Percentiles rank a stretch among this genome's conserved stretches.
Conservation (phyloP, 2,329 filamentous ascomycete genomes). For the Aureobasidium sp. region DNA sequence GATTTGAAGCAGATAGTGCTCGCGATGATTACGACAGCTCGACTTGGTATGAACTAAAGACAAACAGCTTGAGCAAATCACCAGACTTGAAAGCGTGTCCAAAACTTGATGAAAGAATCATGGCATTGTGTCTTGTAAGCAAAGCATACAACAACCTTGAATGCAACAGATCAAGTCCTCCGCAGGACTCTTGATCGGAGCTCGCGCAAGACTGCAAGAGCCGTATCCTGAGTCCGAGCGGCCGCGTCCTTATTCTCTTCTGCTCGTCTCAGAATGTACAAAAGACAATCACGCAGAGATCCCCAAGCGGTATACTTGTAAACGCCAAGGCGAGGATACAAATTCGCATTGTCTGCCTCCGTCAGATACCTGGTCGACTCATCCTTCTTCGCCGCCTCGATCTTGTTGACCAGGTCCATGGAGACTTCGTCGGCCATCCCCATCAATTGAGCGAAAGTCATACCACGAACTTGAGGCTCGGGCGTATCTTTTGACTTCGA, state of each 20-base stretch:
- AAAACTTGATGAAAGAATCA: neutral
- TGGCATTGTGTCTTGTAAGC: neutral
- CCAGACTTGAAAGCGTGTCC: no score
- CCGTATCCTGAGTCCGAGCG: neutral
- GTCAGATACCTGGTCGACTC: neutral
- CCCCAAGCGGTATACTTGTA: constrained; percentile 9
- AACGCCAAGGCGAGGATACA: neutral
- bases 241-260: constrained; percentile 5
- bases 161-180: neutral
- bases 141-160: neutral
- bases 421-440: constrained; percentile 5
- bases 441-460: neutral
- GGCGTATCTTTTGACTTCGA: constrained; percentile 32
- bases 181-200: neutral
- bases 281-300: neutral
- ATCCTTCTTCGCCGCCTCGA: neutral
- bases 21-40: neutral
- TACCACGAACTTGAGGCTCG: constrained; percentile 28
- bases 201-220: neutral
- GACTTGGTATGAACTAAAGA: neutral
- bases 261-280: constrained; percentile 2
- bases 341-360: neutral
- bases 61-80: neutral
- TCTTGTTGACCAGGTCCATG: neutral
- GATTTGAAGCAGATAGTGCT: neutral